Evolutionary conservation across 352 stramenopile genomes (phyloP).

Genomic region (Nannochloropsis limnetica): DNA sequence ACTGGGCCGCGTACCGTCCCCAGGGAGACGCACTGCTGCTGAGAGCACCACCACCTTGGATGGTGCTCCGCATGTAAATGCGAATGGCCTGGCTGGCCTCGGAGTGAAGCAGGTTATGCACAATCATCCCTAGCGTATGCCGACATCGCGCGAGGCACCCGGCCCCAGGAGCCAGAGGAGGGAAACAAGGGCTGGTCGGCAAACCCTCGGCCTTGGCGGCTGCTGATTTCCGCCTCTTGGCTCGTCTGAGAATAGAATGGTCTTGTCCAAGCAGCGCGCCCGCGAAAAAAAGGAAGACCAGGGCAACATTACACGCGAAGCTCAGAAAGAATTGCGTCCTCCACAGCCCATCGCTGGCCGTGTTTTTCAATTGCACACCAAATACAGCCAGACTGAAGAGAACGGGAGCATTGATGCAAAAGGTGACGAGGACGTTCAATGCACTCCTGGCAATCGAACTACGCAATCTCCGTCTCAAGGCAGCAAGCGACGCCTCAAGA

Average conservation of each 20-base stretch:
- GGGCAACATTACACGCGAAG: background rate
- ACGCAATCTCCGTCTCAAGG: background rate
- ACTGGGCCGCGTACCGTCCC: background rate
- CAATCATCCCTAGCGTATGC: background rate
- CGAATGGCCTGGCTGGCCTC: background rate
- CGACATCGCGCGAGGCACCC: background rate
- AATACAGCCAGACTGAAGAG: conserved; percentile 33
- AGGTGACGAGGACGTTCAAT: background rate
- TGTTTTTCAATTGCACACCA: background rate
- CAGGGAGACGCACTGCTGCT: background rate
- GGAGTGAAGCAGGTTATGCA: background rate
- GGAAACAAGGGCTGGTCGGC: background rate
- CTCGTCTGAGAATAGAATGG: background rate
- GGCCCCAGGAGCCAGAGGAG: background rate
- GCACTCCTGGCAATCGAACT: background rate
- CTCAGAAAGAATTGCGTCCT: background rate
- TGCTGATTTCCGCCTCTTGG: background rate
- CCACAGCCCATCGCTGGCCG: conserved; percentile 7
- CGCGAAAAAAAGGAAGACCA: conserved; percentile 2
- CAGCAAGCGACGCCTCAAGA: background rate
- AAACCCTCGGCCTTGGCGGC: background rate
- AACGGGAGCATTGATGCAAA: background rate
- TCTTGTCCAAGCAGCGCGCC: background rate
- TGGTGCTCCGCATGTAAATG: background rate
- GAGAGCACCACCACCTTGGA: background rate